phyloP scores from a whole-genome alignment of 495 filamentous ascomycete genomes.

The Penicillium maclennaniae region DNA sequence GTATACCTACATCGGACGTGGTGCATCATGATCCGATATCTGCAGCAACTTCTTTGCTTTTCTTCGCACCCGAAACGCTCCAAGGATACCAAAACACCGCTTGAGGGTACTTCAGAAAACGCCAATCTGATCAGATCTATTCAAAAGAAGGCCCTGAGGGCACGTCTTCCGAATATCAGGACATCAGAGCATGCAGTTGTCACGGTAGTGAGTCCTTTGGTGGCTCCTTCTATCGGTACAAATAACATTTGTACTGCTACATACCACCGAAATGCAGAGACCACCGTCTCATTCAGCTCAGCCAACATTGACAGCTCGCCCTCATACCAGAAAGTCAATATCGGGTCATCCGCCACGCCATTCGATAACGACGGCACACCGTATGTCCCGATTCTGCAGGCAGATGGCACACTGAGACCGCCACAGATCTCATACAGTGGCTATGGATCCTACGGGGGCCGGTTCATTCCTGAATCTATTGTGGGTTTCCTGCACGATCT shows the following conservation, averaged over 20 bases:
- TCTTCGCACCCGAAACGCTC: neutral
- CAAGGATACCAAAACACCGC: neutral
- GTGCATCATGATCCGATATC: slow-evolving; percentile 13
- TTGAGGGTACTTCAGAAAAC: neutral
- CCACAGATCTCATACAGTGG: slow-evolving; percentile 23
- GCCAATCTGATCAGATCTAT: slow-evolving; percentile 4
- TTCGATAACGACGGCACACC: slow-evolving; percentile 13
- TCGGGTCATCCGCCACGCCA: slow-evolving; percentile 7
- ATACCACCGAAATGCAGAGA: slow-evolving; percentile 13
- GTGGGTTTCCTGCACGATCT: slow-evolving; percentile 31
- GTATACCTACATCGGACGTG: neutral
- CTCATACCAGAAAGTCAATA: slow-evolving; percentile 2
- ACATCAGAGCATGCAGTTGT: neutral
- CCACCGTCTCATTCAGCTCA: slow-evolving; percentile 12
- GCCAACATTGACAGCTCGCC: slow-evolving; percentile 13
- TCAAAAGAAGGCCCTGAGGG: neutral
- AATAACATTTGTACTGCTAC: slow-evolving; percentile 13
- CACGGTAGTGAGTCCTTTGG: neutral
- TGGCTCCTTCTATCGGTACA: slow-evolving; percentile 1
- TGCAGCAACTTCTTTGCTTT: slow-evolving; percentile 21
- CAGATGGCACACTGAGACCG: slow-evolving; percentile 21
- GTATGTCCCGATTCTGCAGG: slow-evolving; percentile 24
- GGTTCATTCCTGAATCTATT: slow-evolving; percentile 32
- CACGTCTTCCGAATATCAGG: slow-evolving; percentile 2
- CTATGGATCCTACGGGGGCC: slow-evolving; percentile 32